phyloP scores from a whole-genome alignment of 768 basidiomycete genomes.

The Cystobasidium tubakii region DNA sequence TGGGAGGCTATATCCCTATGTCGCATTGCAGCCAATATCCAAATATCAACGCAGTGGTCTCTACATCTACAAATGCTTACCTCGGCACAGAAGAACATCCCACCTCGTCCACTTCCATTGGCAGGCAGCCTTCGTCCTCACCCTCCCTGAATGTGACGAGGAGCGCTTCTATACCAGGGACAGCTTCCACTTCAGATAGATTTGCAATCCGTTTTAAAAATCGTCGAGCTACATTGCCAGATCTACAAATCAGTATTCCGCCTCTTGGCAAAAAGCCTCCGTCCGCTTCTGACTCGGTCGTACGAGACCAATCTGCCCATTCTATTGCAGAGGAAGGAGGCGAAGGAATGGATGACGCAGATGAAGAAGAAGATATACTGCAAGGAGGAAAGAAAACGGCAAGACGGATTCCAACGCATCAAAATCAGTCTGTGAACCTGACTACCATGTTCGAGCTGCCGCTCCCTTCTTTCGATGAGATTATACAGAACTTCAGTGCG shows the following conservation, averaged over 20 bases:
- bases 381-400: neutral
- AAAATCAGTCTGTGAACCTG: neutral
- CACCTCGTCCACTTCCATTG: neutral
- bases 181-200: neutral
- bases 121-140: neutral
- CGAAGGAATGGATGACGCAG: neutral
- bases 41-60: too few relatives aligned
- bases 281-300: neutral
- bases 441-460: neutral
- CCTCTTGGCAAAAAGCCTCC: conserved; percentile 4
- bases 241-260: conserved; percentile 22
- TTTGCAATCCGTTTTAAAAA: neutral
- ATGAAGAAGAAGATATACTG: neutral
- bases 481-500: neutral
- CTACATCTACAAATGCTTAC: too few relatives aligned
- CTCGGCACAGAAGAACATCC: neutral
- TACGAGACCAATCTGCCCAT: neutral
- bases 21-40: neutral
- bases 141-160: neutral
- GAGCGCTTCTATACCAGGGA: neutral
- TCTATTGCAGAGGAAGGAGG: neutral
- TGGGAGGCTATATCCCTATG: neutral
- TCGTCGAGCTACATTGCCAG: conserved; percentile 16
- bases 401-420: neutral
- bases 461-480: conserved; percentile 14